Base-by-base conservation (phyloP, 2,329 filamentous ascomycete genomes). In the Microdochium nivale region DNA sequence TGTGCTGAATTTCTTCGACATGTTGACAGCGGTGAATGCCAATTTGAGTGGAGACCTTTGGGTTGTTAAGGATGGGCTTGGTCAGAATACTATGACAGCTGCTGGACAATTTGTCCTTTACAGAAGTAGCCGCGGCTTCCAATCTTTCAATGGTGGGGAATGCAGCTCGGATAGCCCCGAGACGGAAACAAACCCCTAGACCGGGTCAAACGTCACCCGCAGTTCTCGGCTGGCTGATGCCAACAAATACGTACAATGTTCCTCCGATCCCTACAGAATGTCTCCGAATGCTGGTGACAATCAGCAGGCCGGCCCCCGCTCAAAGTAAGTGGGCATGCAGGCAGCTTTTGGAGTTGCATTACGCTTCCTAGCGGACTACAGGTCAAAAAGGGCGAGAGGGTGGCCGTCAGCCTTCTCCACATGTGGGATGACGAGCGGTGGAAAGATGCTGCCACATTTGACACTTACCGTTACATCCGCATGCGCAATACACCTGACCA, bases 401-500 rank as follows among this genome's bases (percentile, higher is more conserved):
- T 61, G 25, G 54, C 54, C 16, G 24, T 49, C 27, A 56, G 58
- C n/a, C 51, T 53, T 46, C 53, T 49, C n/a, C 53, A 54, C 35
- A 56, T 58, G 51, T 56, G 56, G 53, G 58, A 59, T 35, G 21
- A 48, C 8, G 27, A 51, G 3, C 49, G 49, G 37, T 60, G 59
- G 49, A 50, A 56, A 16, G 52, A 59, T 35, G 53, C 60, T 1
- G 27, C 49, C 1, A 19, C 54, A 24, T 63, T 51, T 21, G 57
- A 63, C 46, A 55, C 52, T 21, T 56, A 55, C 40, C 58, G 59
- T 23, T 60, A 55, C 47, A 47, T 56, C 4, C 48, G 48, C 11
- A 51, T 56, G 52, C 57, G 57, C 25, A 32, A 51, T 13, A n/a
- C 50, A 10, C 25, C 21, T 4, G 49, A 35, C 16, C 14, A 50